A percentile compares a stretch with the other conserved stretches of the same genome.
phyloP scores from a whole-genome alignment of 108 stramenopile species.

The Skeletonema costatum region DNA sequence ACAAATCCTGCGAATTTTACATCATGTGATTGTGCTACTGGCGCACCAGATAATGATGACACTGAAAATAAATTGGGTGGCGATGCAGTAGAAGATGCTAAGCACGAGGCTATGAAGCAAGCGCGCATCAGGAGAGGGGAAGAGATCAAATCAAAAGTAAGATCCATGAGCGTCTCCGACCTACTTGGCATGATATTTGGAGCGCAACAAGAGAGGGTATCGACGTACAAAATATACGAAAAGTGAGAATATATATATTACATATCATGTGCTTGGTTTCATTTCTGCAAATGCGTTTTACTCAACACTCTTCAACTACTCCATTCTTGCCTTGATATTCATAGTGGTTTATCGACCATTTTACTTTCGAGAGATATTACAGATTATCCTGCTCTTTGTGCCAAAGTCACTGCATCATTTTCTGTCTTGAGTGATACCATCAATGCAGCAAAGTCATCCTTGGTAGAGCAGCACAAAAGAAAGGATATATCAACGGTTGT shows the following conservation, averaged over 20 bases:
- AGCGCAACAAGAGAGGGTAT: slow-evolving; percentile 73
- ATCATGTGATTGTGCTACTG: slow-evolving; percentile 19
- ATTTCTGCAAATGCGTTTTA: not conserved
- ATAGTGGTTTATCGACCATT: slow-evolving; percentile 58
- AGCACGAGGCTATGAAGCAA: slow-evolving; percentile 36
- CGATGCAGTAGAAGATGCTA: slow-evolving; percentile 17
- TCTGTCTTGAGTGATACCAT: slow-evolving; percentile 81
- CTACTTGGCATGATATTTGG: slow-evolving; percentile 56
- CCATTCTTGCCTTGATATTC: not conserved
- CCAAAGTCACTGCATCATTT: slow-evolving; percentile 77
- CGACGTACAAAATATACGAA: slow-evolving; percentile 64
- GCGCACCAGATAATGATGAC: not conserved
- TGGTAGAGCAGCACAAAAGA: slow-evolving; percentile 23
- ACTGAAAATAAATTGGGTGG: slow-evolving; percentile 3
- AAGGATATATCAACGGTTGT: slow-evolving; percentile 32
- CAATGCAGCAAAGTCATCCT: slow-evolving; percentile 36
- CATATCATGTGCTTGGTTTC: not conserved
- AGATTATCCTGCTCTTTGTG: slow-evolving; percentile 63
- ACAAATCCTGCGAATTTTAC: slow-evolving; percentile 11
- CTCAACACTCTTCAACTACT: not conserved
- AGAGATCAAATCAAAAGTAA: slow-evolving; percentile 46
- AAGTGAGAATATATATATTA: slow-evolving; percentile 35
- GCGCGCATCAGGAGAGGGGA: slow-evolving; percentile 34
- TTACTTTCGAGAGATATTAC: slow-evolving; percentile 67
- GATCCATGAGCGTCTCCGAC: slow-evolving; percentile 49